phyloP scores from a whole-genome alignment of 2,329 filamentous ascomycete species.

The Juglanconis sp. region DNA sequence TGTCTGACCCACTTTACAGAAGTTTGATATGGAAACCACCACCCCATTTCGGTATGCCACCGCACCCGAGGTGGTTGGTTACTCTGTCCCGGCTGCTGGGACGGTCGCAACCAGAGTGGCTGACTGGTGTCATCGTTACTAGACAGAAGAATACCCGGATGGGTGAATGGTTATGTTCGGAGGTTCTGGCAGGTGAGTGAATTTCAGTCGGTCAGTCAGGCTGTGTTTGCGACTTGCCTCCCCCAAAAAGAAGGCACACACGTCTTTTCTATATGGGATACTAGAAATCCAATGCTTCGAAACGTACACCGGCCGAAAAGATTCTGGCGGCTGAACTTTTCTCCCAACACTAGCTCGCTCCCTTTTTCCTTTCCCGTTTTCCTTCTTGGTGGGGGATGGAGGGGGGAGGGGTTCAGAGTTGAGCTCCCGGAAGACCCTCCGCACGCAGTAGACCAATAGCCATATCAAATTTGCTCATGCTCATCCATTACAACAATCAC shows the following conservation, averaged over 20 bases:
- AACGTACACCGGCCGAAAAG: no score
- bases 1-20: slow-evolving; percentile 41
- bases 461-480: no score
- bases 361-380: no score
- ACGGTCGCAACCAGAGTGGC: not conserved
- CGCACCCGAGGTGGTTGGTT: not conserved
- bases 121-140: not conserved
- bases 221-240: not conserved
- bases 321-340: no score
- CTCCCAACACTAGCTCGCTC: no score
- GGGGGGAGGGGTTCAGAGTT: no score
- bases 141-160: slow-evolving; percentile 85
- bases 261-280: no score
- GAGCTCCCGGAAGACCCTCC: no score
- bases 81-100: not conserved
- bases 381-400: no score
- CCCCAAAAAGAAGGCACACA: not conserved
- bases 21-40: slow-evolving; percentile 98
- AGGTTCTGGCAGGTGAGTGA: slow-evolving; percentile 91
- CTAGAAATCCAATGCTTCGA: no score
- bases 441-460: no score
- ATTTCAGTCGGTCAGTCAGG: not conserved
- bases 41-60: slow-evolving; percentile 77
- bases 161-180: slow-evolving; percentile 89
- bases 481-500: no score